phyloP scores from a whole-genome alignment of 2,329 filamentous ascomycete genomes.

The Didymella glomerata region DNA sequence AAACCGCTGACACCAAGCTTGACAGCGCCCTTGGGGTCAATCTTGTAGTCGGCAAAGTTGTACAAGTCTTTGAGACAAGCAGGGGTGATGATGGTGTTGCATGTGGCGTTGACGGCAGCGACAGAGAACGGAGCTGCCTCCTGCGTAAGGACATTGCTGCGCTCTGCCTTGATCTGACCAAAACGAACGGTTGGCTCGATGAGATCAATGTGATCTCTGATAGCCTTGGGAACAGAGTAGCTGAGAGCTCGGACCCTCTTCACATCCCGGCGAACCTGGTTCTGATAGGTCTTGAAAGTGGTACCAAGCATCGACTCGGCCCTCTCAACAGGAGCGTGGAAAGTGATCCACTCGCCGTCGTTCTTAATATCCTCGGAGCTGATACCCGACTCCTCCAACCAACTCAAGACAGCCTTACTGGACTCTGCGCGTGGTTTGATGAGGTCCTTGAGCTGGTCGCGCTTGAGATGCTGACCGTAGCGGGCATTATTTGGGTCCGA shows the following conservation, averaged over 20 bases:
- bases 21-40: slow-evolving; percentile 47
- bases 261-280: slow-evolving; percentile 52
- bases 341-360: slow-evolving; percentile 68
- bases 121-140: slow-evolving; percentile 32
- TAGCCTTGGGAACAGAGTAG: slow-evolving; percentile 68
- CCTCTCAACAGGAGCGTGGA: slow-evolving; percentile 60
- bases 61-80: slow-evolving; percentile 59
- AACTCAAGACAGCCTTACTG: slow-evolving; percentile 60
- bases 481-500: slow-evolving; percentile 66
- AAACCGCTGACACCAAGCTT: slow-evolving; percentile 58
- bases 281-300: slow-evolving; percentile 65
- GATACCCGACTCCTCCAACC: slow-evolving; percentile 64
- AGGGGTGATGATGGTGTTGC: slow-evolving; percentile 57
- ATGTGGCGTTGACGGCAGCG: slow-evolving; percentile 48
- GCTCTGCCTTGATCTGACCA: slow-evolving; percentile 58
- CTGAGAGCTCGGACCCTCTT: slow-evolving; percentile 63
- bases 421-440: slow-evolving; percentile 62
- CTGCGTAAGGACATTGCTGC: slow-evolving; percentile 46
- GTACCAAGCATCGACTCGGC: slow-evolving; percentile 67
- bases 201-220: slow-evolving; percentile 66
- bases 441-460: slow-evolving; percentile 65
- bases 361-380: slow-evolving; percentile 57
- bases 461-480: slow-evolving; percentile 70
- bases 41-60: slow-evolving; percentile 53
- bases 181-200: slow-evolving; percentile 73